Evolutionary conservation across 306 rosid genomes (phyloP).

Genomic region (Cucurbita maxima): DNA sequence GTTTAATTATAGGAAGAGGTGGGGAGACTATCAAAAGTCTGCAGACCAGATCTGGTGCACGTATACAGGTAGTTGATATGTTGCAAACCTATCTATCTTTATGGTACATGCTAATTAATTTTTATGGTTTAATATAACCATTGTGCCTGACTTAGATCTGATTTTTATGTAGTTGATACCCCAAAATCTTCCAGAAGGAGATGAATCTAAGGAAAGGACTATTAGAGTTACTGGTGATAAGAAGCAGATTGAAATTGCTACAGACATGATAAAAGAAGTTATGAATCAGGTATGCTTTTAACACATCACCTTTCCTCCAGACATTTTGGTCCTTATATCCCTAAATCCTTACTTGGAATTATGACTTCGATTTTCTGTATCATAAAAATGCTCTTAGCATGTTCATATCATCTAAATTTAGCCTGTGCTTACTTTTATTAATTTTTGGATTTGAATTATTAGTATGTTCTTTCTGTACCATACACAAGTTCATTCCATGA

Average conservation of each 20-base stretch:
- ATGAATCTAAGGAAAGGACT: constrained; percentile 82
- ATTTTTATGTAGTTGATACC: constrained; percentile 59
- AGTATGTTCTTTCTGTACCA: neutral
- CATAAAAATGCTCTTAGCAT: neutral
- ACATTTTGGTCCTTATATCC: neutral
- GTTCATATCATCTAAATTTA: too few relatives aligned
- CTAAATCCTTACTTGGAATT: neutral
- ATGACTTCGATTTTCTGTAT: neutral
- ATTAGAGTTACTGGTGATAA: constrained; percentile 82
- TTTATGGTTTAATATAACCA: neutral
- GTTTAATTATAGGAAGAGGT: constrained; percentile 92
- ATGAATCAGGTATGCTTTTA: constrained; percentile 73
- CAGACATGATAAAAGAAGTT: constrained; percentile 80
- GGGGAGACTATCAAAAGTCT: constrained; percentile 92
- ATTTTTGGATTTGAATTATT: neutral
- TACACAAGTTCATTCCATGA: neutral
- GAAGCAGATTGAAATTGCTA: constrained; percentile 78
- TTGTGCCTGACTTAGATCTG: constrained; percentile 3
- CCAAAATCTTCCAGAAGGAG: constrained; percentile 91
- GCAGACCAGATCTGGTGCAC: constrained; percentile 91
- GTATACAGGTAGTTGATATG: constrained; percentile 89
- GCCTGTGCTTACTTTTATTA: neutral
- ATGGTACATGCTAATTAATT: neutral
- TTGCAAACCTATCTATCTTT: constrained; percentile 1
- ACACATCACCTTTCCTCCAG: constrained; percentile 1